Evolutionary conservation across 2,329 filamentous ascomycete genomes (phyloP), one percentile per base, ranked within the genome.

Genomic region (Cladosporium colombiae): DNA sequence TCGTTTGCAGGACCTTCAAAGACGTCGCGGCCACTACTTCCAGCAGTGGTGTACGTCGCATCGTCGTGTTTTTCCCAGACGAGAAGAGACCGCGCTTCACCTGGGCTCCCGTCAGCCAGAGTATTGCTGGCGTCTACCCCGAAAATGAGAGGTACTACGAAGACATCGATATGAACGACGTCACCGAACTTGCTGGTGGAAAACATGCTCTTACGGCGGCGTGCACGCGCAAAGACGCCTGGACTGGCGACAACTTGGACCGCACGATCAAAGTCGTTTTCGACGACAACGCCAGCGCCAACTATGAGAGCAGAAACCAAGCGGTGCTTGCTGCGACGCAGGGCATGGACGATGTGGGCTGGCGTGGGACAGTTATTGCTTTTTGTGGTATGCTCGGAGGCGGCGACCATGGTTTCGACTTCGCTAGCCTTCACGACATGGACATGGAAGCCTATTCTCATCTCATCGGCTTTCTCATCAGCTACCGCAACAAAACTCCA

Each of bases 1-100:
- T 27, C 37, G 37, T 65, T 6, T 67, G 62, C 66, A 62, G 46
- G 35, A 49, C 27, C 7, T 58, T 59, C 52, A 56, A 62, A 16
- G 33, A 58, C 50, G 53, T 67, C 57, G 25, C 52, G 2, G 21
- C 13, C 1, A 33, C n/a, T 18, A 50, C 62, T 1, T 10, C 27
- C n/a, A 2, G n/a, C 2, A 3, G 33, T 8, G 33, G 33, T 21
- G 53, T 65, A 56, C 29, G 50, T 5, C 65, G 65, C 2, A 55
- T 62, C 10, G 35, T 67, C 7, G 53, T 56, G 10, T 62, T 67
- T n/a, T 50, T 53, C 1, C 55, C 65, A 0, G 8, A 44, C 16
- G 62, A 40, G 10, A 40, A 55, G 10, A 53, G 44, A 23, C 65
- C 65, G 29, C 31, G 55, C 2, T 67, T 65, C 25, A 53, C 25